These are phyloP conservation scores for Zygotorulaspora sp. DNA, from an alignment of 805 yeast genomes.

Conservation along the genomic window DNA sequence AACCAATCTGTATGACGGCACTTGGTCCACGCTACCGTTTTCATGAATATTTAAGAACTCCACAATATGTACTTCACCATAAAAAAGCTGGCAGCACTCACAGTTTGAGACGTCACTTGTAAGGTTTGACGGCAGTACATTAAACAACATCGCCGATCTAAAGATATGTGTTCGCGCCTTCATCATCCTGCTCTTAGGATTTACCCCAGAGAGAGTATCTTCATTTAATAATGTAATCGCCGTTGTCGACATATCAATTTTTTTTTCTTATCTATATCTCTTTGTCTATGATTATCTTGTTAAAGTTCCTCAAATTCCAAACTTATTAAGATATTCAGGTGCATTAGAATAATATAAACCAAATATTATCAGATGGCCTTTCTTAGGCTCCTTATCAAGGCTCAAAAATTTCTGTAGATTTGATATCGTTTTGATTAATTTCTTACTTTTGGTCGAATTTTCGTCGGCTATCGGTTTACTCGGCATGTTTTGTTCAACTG, in stretches of 20 bases:
- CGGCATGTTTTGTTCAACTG: too few species aligned
- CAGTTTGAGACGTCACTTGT: constrained; percentile 8
- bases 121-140: constrained; percentile 20
- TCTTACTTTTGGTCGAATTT: too few species aligned
- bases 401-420: too few species aligned
- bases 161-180: constrained; percentile 15
- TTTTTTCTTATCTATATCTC: background rate
- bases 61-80: constrained; percentile 20
- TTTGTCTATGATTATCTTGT: background rate
- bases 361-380: too few species aligned
- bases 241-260: constrained; percentile 9
- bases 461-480: too few species aligned
- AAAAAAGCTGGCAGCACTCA: constrained; percentile 15
- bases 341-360: too few species aligned
- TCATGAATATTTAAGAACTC: constrained; percentile 16
- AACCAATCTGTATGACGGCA: constrained; percentile 19
- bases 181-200: constrained; percentile 6
- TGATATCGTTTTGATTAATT: too few species aligned
- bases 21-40: constrained; percentile 8
- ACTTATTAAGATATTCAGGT: too few species aligned
- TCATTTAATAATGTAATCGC: constrained; percentile 9
- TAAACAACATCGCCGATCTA: constrained; percentile 15
- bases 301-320: background rate
- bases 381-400: too few species aligned
- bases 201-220: constrained; percentile 1